These are phyloP conservation scores for Sanguinoderma infundibulare DNA, from an alignment of 1,284 basidiomycete genomes.

Conservation along the genomic window DNA sequence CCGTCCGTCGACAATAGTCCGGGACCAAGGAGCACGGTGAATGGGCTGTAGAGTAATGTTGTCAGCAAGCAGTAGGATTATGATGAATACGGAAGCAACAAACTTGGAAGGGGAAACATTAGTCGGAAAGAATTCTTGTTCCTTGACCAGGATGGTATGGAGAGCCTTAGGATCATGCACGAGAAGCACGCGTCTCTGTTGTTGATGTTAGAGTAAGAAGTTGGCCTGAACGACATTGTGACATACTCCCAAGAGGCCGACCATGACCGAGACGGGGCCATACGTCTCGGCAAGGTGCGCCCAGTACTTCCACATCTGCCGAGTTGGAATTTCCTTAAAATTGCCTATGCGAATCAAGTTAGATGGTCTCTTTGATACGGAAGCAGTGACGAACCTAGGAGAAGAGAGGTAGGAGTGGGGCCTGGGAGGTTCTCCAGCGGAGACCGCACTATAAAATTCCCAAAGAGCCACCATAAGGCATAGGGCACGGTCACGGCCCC, in stretches of 20 bases:
- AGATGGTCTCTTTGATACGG: neutral
- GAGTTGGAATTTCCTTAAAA: neutral
- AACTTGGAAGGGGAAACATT: neutral
- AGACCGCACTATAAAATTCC: neutral
- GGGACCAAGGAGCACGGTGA: slow-evolving; percentile 1
- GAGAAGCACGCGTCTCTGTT: slow-evolving; percentile 3
- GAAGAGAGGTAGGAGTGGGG: neutral
- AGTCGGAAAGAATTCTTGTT: neutral
- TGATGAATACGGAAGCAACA: neutral
- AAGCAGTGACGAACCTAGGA: neutral
- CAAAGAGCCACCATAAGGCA: neutral
- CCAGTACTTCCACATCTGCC: neutral
- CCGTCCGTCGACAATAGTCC: neutral
- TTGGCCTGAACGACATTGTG: too few relatives aligned
- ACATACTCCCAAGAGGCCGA: slow-evolving; percentile 23
- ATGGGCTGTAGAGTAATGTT: neutral
- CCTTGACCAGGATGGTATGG: slow-evolving; percentile 8
- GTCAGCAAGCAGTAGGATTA: too few relatives aligned
- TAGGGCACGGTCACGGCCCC: neutral
- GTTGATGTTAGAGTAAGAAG: too few relatives aligned
- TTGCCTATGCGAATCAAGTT: neutral
- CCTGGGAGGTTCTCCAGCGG: neutral
- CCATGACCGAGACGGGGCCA: slow-evolving; percentile 22
- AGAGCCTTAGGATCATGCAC: slow-evolving; percentile 8
- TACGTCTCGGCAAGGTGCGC: slow-evolving; percentile 13